phyloP scores from a whole-genome alignment of 2,329 filamentous ascomycete genomes.

The Myrmaecium sp. region DNA sequence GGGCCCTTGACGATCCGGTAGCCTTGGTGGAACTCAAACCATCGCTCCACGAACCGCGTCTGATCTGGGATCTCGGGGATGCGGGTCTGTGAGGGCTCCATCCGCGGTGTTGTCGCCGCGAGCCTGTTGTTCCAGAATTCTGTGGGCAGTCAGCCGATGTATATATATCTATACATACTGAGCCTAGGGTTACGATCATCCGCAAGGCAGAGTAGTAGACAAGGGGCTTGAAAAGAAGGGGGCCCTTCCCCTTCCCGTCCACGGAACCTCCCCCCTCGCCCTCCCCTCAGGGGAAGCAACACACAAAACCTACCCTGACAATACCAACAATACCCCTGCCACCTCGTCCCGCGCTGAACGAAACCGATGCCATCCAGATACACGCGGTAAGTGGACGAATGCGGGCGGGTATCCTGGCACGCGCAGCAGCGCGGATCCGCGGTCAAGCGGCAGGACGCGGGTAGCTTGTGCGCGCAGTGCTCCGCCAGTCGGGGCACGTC shows the following conservation, averaged over 20 bases:
- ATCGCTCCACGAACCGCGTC: conserved; percentile 26
- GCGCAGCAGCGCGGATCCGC: conserved; percentile 23
- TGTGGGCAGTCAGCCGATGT: conserved; percentile 5
- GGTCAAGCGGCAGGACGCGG: conserved; percentile 24
- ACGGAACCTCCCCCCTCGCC: too few species aligned
- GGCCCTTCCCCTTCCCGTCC: too few species aligned
- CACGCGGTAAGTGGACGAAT: conserved; percentile 26
- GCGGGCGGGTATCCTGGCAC: conserved; percentile 22
- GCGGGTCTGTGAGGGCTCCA: conserved; percentile 26
- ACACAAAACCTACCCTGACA: conserved; percentile 32
- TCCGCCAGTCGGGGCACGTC: conserved; percentile 17
- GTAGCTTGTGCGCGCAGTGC: conserved; percentile 25
- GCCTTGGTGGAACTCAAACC: conserved; percentile 33
- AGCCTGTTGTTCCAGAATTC: conserved; percentile 33
- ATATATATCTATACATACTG: too few species aligned
- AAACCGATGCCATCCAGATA: conserved; percentile 35
- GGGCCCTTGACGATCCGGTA: conserved; percentile 22
- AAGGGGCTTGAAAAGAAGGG: too few species aligned
- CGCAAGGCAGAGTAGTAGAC: too few species aligned
- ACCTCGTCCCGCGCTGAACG: conserved; percentile 29
- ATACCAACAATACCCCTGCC: conserved; percentile 35
- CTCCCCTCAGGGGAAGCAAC: too few species aligned
- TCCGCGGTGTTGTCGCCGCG: conserved; percentile 21
- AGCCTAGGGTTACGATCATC: too few species aligned
- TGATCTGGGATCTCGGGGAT: conserved; percentile 32